Evolutionary conservation across 306 rosid species (phyloP).

Genomic region (Castanea mollissima): DNA sequence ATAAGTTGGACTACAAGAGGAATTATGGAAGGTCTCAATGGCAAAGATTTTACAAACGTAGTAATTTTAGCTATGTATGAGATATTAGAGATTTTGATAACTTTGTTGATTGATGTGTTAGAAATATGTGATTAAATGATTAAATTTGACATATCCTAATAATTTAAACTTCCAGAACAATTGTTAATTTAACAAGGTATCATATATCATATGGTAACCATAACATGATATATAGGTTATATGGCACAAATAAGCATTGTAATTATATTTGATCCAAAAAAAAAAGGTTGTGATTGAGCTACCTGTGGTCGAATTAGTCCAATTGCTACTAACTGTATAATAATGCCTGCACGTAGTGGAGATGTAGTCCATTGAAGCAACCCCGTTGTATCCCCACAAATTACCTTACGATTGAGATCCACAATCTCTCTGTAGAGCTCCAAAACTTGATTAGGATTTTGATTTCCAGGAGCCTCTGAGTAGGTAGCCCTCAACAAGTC

Average conservation of each 20-base stretch:
- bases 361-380: neutral
- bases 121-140: no score
- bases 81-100: neutral
- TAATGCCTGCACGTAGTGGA: conserved; percentile 33
- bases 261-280: neutral
- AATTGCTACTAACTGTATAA: conserved; percentile 34
- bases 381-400: conserved; percentile 6
- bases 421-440: conserved; percentile 34
- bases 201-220: neutral
- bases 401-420: conserved; percentile 20
- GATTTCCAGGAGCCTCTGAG: neutral
- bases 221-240: neutral
- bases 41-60: neutral
- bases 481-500: conserved; percentile 18
- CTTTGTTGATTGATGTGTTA: no score
- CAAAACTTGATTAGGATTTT: conserved; percentile 11
- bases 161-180: no score
- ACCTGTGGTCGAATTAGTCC: conserved; percentile 39
- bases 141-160: no score
- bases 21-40: neutral
- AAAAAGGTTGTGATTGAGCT: neutral
- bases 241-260: neutral
- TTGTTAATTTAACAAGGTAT: no score
- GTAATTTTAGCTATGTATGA: neutral
- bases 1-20: neutral